These are phyloP conservation scores for Blastobotrys ciferrii DNA, from an alignment of 1,139 yeast genomes.

Conservation along the genomic window DNA sequence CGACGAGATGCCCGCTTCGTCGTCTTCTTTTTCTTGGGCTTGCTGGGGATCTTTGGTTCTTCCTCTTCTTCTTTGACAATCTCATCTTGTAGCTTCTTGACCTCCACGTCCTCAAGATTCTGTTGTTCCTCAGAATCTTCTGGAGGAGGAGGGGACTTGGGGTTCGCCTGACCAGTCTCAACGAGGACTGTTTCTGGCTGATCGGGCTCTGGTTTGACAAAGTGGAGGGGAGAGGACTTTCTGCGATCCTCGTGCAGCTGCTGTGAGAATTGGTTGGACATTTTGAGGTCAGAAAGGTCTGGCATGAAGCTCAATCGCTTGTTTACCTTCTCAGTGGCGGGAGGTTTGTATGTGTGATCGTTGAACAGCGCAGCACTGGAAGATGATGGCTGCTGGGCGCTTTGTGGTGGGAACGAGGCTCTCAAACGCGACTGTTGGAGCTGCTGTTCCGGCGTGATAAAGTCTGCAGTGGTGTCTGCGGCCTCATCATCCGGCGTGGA, in stretches of 20 bases:
- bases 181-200: slow-evolving; percentile 7
- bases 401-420: slow-evolving; percentile 14
- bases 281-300: slow-evolving; percentile 23
- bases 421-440: slow-evolving; percentile 8
- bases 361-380: slow-evolving; percentile 13
- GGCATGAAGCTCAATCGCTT: slow-evolving; percentile 33
- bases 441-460: slow-evolving; percentile 12
- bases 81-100: slow-evolving; percentile 15
- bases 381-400: slow-evolving; percentile 10
- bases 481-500: slow-evolving; percentile 23
- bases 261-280: slow-evolving; percentile 26
- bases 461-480: slow-evolving; percentile 8
- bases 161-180: slow-evolving; percentile 6
- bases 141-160: slow-evolving; percentile 7
- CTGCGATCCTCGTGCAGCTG: slow-evolving; percentile 11
- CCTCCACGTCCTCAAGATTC: slow-evolving; percentile 11
- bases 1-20: neutral
- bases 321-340: slow-evolving; percentile 16
- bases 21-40: slow-evolving; percentile 13
- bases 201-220: neutral
- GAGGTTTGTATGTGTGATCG: slow-evolving; percentile 17
- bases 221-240: slow-evolving; percentile 1
- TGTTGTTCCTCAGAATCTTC: slow-evolving; percentile 14
- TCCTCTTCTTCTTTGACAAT: slow-evolving; percentile 14
- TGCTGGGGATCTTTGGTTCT: too few species aligned